Evolutionary conservation across 2,329 filamentous ascomycete genomes (phyloP), one percentile per base, ranked within the genome.

Genomic region (Polytolypa hystricis): DNA sequence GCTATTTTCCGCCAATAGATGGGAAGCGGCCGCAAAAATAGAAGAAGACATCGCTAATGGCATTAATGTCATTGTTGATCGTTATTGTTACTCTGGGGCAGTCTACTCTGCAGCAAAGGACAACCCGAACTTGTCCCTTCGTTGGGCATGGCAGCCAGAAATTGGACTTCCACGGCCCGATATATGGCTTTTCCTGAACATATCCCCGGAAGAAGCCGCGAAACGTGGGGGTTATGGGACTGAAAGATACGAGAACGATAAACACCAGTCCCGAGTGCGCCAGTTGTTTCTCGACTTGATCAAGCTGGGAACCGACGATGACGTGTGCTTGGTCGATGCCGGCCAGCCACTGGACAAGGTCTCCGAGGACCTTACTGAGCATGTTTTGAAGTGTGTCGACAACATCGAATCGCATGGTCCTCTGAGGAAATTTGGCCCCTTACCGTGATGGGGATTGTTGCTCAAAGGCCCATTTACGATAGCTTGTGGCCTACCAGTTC

Each of bases 31-130:
- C 10, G 53, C 53, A 18, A 50, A 51, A 29, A 67, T 69, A 23
- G 51, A 58, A 21, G 42, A 55, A 25, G 58, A 65, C 36, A 65
- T 95, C 4, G 62, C 66, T 1, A 58, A 66, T 1, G 87, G 89
- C 6, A 78, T 70, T 14, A 91, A 77, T 0, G 71, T 98, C 20
- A 68, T 98, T 26, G 79, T 89, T 47, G 91, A 98, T 60, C 79
- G 91, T 32, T 98, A 96, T 65, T 93, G 93, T 57, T 89, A 94
- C 66, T 91, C 83, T 14, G 91, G 91, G 37, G 83, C 87, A 39
- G 85, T 95, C 33, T 98, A 96, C 65, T 85, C 80, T 16, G 84
- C 85, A 0, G 89, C 91, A 3, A 96, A 96, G 56, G 69, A 75
- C 30, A 84, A 84, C 47, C 74, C 79, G 0, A 58, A 66, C 2